These are phyloP conservation scores for Yamadazyma oceani DNA, from an alignment of 1,139 yeast species.

Conservation along the genomic window DNA sequence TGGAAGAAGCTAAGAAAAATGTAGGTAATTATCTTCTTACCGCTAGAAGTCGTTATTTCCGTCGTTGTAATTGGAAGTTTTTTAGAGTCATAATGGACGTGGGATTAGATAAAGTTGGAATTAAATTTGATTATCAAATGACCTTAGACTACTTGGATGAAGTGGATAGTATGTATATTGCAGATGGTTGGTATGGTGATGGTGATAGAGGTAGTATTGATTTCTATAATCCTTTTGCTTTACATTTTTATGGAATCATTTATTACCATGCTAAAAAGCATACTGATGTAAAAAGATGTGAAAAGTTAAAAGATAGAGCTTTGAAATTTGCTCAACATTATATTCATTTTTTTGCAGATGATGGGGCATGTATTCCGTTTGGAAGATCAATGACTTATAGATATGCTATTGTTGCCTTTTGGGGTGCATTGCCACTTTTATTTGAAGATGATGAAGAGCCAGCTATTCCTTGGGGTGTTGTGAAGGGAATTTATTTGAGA, in stretches of 20 bases:
- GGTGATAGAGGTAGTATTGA: conserved; percentile 23
- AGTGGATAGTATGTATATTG: conserved; percentile 21
- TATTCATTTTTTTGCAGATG: conserved; percentile 21
- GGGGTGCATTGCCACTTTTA: conserved; percentile 24
- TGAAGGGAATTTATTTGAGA: conserved; percentile 23
- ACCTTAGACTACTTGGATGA: conserved; percentile 18
- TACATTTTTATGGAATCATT: conserved; percentile 25
- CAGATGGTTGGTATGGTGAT: conserved; percentile 31
- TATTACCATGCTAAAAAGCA: conserved; percentile 14
- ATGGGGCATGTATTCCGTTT: conserved; percentile 25
- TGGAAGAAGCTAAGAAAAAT: conserved; percentile 16
- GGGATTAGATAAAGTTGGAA: conserved; percentile 24
- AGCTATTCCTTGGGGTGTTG: conserved; percentile 18
- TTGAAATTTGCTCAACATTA: conserved; percentile 19
- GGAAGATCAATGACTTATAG: conserved; percentile 28
- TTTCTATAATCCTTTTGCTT: conserved; percentile 28
- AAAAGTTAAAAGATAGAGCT: conserved; percentile 18
- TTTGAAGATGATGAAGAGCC: conserved; percentile 15
- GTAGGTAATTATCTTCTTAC: conserved; percentile 17
- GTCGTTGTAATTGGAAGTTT: conserved; percentile 25
- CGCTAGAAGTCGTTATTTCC: conserved; percentile 17
- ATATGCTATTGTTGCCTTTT: conserved; percentile 25
- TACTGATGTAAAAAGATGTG: conserved; percentile 15
- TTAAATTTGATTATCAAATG: conserved; percentile 11
- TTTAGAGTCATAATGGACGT: conserved; percentile 25